phyloP scores from a whole-genome alignment of 345 rosid species.

The Psidium friedrichsthalianum region DNA sequence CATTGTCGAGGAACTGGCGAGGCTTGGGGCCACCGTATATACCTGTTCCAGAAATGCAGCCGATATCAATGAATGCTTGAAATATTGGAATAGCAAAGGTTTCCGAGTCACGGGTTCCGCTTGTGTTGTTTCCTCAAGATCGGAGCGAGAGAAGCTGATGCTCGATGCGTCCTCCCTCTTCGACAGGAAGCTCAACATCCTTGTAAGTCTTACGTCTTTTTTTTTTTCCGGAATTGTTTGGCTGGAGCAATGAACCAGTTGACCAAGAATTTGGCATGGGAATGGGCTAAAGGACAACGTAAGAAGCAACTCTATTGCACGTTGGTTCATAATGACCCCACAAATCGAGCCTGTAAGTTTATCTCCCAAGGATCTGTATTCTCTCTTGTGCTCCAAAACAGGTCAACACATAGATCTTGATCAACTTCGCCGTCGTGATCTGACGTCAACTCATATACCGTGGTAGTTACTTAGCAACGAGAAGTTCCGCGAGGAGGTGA shows the following conservation, averaged over 20 bases:
- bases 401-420: background rate
- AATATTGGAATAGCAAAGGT: constrained; percentile 19
- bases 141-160: constrained; percentile 35
- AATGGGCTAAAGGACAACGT: constrained; percentile 43
- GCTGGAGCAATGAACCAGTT: constrained; percentile 30
- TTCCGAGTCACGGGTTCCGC: constrained; percentile 25
- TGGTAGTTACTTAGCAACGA: background rate
- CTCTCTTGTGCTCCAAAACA: background rate
- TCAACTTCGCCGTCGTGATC: background rate
- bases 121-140: constrained; percentile 31
- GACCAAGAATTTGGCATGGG: constrained; percentile 28
- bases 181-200: constrained; percentile 44
- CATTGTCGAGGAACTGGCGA: constrained; percentile 29
- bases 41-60: constrained; percentile 55
- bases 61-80: constrained; percentile 36
- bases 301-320: constrained; percentile 30
- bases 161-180: constrained; percentile 28
- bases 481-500: background rate
- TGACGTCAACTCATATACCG: background rate
- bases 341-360: background rate
- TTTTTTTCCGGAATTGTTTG: background rate
- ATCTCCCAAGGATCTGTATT: background rate
- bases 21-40: constrained; percentile 41
- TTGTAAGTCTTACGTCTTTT: constrained; percentile 16
- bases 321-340: constrained; percentile 12